Base-by-base conservation (phyloP, 108 stramenopile genomes). In the Cyclotella atomus region DNA sequence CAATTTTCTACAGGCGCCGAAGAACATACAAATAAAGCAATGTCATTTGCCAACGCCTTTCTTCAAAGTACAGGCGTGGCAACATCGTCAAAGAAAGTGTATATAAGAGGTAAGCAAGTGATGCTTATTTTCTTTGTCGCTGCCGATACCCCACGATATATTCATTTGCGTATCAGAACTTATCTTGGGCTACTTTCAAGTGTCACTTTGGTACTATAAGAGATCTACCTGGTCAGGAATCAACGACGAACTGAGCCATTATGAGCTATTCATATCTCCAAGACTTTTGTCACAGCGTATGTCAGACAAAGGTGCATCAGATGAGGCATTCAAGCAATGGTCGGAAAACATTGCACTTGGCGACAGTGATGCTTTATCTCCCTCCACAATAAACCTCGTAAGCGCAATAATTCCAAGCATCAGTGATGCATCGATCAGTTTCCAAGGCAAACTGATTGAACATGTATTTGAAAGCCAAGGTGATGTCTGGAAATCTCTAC, bases 201-300 rank as follows among this genome's bases (percentile, higher is more conserved):
- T 95, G 23, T 91, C 92, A 73, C 61, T 92, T 17, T 84, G 87
- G 12, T 95, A 95, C 73, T 79, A 92, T 29, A 95, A 95, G 68
- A 87, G 89, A 21, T 52, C 35, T 5, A 59, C 24, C 20, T 65
- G 59, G 68, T 24, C 50, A n/a, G n/a, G n/a, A n/a, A n/a, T n/a
- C n/a, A n/a, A n/a, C n/a, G n/a, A n/a, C n/a, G n/a, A n/a, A n/a
- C n/a, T n/a, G n/a, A n/a, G n/a, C n/a, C 29, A 36, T 66, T 53
- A 33, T 25, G 70, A 59, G 44, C 29, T 67, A 30, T 66, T 54
- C 32, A 17, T 47, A 19, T 67, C 57, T 47, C 65, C 56, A 9
- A 50, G 24, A 3, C 12, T 60, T 27, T 60, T 49, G 59, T 25
- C 65, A 27, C 57, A 52, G 27, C 43, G 66, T 23, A 43, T 41